A percentile compares a stretch with the other conserved stretches of the same genome.
phyloP scores from a whole-genome alignment of 176 grass and related monocot genomes.

The Elymus sibiricus region DNA sequence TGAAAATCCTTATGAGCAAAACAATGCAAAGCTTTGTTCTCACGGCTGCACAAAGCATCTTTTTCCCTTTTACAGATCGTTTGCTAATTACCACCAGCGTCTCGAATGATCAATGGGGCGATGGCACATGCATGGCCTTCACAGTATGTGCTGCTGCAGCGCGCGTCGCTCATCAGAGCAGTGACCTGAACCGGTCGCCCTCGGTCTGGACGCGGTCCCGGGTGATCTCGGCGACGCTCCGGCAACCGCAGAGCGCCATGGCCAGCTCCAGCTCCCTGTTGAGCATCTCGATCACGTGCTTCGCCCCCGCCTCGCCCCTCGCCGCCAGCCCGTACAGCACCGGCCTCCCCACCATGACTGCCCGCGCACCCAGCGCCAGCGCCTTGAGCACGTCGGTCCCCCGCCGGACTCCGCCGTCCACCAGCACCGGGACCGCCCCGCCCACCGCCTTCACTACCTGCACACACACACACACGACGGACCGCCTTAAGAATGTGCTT shows the following conservation, averaged over 20 bases:
- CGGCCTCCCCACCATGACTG: conserved; percentile 79
- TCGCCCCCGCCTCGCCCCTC: conserved; percentile 58
- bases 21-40: too few relatives aligned
- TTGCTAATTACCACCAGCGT: too few relatives aligned
- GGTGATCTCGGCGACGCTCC: conserved; percentile 49
- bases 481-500: background rate
- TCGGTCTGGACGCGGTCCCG: conserved; percentile 54
- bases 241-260: conserved; percentile 82
- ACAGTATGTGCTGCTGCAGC: background rate
- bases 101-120: too few relatives aligned
- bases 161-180: conserved; percentile 30
- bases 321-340: conserved; percentile 74
- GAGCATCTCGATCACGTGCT: conserved; percentile 78
- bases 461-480: background rate
- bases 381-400: conserved; percentile 86
- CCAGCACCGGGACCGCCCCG: conserved; percentile 64
- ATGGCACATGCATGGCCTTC: too few relatives aligned
- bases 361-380: conserved; percentile 68
- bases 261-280: conserved; percentile 63
- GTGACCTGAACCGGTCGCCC: conserved; percentile 53
- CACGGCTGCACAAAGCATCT: background rate
- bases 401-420: conserved; percentile 80
- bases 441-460: conserved; percentile 80
- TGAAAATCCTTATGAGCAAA: too few relatives aligned
- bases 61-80: background rate